Evolutionary conservation across 345 rosid genomes (phyloP).

Genomic region (Laguncularia racemosa): DNA sequence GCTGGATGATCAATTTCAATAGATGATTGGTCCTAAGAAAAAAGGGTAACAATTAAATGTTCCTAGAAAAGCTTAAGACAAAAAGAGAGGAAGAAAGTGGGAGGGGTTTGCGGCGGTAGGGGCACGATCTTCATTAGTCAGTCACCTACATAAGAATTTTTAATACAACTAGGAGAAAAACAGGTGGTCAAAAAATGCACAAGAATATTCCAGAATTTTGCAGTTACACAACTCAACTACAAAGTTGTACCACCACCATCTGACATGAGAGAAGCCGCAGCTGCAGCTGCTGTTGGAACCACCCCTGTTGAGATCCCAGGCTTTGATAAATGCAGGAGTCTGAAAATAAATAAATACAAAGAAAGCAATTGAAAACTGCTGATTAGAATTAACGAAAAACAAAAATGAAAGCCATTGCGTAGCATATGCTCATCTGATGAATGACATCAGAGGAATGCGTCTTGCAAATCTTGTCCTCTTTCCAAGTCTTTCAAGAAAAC

Average conservation of each 20-base stretch:
- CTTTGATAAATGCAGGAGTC: constrained; percentile 91
- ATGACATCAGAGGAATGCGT: not conserved
- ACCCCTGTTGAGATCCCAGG: constrained; percentile 77
- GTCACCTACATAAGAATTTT: too few species aligned
- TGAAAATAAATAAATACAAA: constrained; percentile 18
- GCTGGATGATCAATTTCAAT: too few species aligned
- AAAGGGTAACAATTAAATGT: too few species aligned
- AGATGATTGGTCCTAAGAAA: too few species aligned
- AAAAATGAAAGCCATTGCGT: not conserved
- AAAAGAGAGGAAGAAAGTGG: too few species aligned
- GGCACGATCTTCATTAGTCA: too few species aligned
- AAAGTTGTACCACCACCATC: constrained; percentile 90
- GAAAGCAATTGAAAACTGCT: not conserved
- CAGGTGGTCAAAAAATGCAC: too few species aligned
- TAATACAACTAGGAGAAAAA: too few species aligned
- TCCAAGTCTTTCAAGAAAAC: not conserved
- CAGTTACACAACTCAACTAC: constrained; percentile 7
- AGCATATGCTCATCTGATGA: not conserved
- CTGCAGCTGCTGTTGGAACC: constrained; percentile 95
- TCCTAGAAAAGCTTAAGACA: too few species aligned
- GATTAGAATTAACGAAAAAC: not conserved
- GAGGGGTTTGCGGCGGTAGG: too few species aligned
- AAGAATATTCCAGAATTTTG: too few species aligned
- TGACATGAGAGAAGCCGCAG: constrained; percentile 93
- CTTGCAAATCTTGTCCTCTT: not conserved